Evolutionary conservation across 2,329 filamentous ascomycete genomes (phyloP).

Genomic region (Monilinia aucupariae): DNA sequence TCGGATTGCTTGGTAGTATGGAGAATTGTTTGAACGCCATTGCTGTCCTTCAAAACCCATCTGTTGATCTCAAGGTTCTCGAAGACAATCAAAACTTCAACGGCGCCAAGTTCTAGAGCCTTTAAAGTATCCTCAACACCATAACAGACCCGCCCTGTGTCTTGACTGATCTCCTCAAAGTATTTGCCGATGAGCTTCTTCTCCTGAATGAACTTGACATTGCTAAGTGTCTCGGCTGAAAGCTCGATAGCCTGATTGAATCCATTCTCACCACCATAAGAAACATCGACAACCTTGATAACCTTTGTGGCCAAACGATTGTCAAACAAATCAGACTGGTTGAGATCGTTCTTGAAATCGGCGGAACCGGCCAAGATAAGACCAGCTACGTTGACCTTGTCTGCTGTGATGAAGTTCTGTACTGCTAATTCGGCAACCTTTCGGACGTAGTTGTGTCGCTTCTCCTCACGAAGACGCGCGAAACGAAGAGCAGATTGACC

Average conservation of each 20-base stretch:
- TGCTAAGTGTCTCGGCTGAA: constrained; percentile 89
- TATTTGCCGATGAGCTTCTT: constrained; percentile 99
- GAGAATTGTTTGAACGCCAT: constrained; percentile 65
- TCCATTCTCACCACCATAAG: constrained; percentile 97
- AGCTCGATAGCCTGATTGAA: constrained; percentile 99
- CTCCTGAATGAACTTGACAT: constrained; percentile 99
- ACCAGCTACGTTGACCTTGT: constrained; percentile 97
- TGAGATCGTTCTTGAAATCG: constrained; percentile 99
- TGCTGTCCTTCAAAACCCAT: constrained; percentile 79
- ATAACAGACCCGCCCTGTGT: constrained; percentile 95
- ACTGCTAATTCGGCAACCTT: constrained; percentile 97
- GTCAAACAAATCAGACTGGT: constrained; percentile 96
- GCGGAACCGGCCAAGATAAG: constrained; percentile 93
- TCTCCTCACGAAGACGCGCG: constrained; percentile 97
- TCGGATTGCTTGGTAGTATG: constrained; percentile 89
- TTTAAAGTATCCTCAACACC: constrained; percentile 97
- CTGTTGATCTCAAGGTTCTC: constrained; percentile 95
- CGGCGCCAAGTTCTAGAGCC: constrained; percentile 89
- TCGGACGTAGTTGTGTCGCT: constrained; percentile 99
- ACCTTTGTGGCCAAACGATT: constrained; percentile 86
- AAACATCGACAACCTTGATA: constrained; percentile 99
- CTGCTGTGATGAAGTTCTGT: constrained; percentile 96
- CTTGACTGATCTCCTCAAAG: constrained; percentile 98
- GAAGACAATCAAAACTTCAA: constrained; percentile 91
- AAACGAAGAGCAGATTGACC: constrained; percentile 99